Conservation (phyloP, 208 protist genomes). For the Acanthamoeba healyi region DNA sequence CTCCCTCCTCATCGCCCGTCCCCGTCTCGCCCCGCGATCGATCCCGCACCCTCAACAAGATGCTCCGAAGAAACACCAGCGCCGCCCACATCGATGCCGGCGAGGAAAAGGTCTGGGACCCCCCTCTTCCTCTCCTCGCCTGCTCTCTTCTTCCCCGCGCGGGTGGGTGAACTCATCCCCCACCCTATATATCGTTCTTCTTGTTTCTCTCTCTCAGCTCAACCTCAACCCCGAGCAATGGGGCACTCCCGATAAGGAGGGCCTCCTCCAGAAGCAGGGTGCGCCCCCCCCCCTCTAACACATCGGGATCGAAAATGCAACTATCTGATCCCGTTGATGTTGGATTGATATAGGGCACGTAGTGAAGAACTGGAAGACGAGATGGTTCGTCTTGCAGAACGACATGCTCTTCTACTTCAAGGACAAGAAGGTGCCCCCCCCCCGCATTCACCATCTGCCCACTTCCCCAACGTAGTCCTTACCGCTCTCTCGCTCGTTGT, state of each 20-base stretch:
- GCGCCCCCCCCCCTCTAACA: background rate
- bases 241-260: constrained; percentile 25
- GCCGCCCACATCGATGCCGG: constrained; percentile 11
- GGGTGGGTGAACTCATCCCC: background rate
- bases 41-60: constrained; percentile 18
- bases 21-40: constrained; percentile 19
- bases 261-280: constrained; percentile 61
- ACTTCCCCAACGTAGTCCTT: background rate
- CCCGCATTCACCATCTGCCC: background rate
- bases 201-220: no score
- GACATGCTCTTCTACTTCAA: constrained; percentile 69
- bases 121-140: background rate
- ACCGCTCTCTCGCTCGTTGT: background rate
- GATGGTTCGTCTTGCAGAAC: constrained; percentile 54
- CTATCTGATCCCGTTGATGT: no score
- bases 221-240: constrained; percentile 36
- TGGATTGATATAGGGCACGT: constrained; percentile 9
- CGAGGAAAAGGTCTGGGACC: constrained; percentile 37
- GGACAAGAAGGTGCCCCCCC: constrained; percentile 19
- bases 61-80: constrained; percentile 40
- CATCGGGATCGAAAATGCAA: background rate
- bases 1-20: background rate
- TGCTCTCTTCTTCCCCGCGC: background rate
- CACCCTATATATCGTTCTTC: background rate
- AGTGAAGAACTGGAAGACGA: constrained; percentile 53